phyloP scores from a whole-genome alignment of 2,329 filamentous ascomycete species.

The Phyllachora maydis region DNA sequence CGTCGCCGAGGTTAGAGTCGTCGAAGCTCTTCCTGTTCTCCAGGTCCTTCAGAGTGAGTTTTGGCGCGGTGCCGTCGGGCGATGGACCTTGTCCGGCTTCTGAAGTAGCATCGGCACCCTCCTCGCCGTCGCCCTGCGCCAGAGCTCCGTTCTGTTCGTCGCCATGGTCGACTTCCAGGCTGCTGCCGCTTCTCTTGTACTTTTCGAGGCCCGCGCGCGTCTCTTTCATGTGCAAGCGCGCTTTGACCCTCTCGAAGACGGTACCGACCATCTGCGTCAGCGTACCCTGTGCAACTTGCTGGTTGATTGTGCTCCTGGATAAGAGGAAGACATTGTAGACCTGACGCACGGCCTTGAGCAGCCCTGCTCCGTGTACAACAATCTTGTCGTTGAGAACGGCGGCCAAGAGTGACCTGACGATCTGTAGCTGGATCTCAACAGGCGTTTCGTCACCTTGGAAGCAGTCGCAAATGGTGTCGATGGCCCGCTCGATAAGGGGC shows the following conservation, averaged over 20 bases:
- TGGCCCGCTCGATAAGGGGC: slow-evolving; percentile 87
- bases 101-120: slow-evolving; percentile 7
- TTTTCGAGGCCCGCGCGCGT: slow-evolving; percentile 38
- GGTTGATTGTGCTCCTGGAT: slow-evolving; percentile 82
- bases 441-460: slow-evolving; percentile 93
- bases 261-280: slow-evolving; percentile 97
- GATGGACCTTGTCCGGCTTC: too few relatives aligned
- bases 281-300: slow-evolving; percentile 92
- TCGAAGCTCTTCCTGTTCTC: slow-evolving; percentile 49
- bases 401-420: slow-evolving; percentile 88
- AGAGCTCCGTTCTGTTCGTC: slow-evolving; percentile 10
- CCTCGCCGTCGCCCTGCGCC: slow-evolving; percentile 17
- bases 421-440: slow-evolving; percentile 85
- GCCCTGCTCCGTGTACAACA: slow-evolving; percentile 86
- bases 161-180: slow-evolving; percentile 12
- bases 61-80: slow-evolving; percentile 19
- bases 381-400: slow-evolving; percentile 98
- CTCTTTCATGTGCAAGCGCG: slow-evolving; percentile 72
- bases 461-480: slow-evolving; percentile 98
- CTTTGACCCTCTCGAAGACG: slow-evolving; percentile 88
- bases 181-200: slow-evolving; percentile 28
- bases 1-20: slow-evolving; percentile 45
- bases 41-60: slow-evolving; percentile 45
- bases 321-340: slow-evolving; percentile 98
- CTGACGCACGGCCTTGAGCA: slow-evolving; percentile 89